phyloP scores from a whole-genome alignment of 1,139 yeast genomes.

The Geotrichum cucujoidarum region DNA sequence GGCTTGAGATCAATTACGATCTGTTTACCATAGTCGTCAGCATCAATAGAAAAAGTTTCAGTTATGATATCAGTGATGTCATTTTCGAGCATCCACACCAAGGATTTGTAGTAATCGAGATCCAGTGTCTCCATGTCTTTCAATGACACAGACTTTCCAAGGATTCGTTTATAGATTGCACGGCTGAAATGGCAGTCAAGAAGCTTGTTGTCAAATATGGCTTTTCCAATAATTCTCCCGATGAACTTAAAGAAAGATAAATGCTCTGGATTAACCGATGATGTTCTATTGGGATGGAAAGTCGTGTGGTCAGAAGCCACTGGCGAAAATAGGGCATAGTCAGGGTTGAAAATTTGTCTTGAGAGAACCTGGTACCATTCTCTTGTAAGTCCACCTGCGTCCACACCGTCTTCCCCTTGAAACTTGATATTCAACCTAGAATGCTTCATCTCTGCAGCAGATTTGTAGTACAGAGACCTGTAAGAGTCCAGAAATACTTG shows the following conservation, averaged over 20 bases:
- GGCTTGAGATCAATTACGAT: constrained; percentile 74
- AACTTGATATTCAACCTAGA: constrained; percentile 75
- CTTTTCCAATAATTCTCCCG: constrained; percentile 92
- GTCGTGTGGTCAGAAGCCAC: constrained; percentile 91
- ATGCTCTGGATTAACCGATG: constrained; percentile 91
- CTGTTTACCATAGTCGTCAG: constrained; percentile 92
- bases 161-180: constrained; percentile 84
- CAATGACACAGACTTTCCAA: constrained; percentile 75
- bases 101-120: constrained; percentile 83
- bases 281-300: constrained; percentile 91
- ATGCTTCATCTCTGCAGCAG: constrained; percentile 67
- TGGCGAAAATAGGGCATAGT: constrained; percentile 87
- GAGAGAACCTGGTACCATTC: constrained; percentile 97
- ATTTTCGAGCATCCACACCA: constrained; percentile 95
- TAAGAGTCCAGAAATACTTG: constrained; percentile 91
- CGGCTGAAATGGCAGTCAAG: constrained; percentile 94
- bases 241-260: constrained; percentile 88
- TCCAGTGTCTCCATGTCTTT: constrained; percentile 96
- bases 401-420: constrained; percentile 93
- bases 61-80: constrained; percentile 92
- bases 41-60: constrained; percentile 91
- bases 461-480: constrained; percentile 74
- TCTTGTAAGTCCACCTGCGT: constrained; percentile 96
- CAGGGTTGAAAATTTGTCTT: constrained; percentile 94
- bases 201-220: constrained; percentile 80